Conservation (phyloP, 2,329 filamentous ascomycete genomes). For the Aphanoascus verrucosus region DNA sequence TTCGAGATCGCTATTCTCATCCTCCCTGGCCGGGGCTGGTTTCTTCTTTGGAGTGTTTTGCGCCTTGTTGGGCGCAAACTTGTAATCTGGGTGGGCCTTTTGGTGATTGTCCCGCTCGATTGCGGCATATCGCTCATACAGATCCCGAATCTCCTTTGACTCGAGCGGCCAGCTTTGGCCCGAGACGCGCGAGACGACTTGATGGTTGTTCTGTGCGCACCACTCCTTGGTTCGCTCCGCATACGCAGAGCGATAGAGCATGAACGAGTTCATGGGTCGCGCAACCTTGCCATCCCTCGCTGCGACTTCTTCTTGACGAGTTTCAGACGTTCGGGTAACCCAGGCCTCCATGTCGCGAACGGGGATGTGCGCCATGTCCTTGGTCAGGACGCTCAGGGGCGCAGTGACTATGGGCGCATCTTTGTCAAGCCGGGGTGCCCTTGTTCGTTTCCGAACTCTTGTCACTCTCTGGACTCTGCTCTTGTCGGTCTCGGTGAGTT, state of each 20-base stretch:
- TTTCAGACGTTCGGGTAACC: slow-evolving; percentile 60
- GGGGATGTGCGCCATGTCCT: slow-evolving; percentile 37
- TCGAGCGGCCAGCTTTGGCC: slow-evolving; percentile 81
- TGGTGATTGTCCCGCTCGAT: slow-evolving; percentile 77
- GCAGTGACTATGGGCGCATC: slow-evolving; percentile 11
- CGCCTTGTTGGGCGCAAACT: slow-evolving; percentile 76
- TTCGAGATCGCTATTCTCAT: slow-evolving; percentile 36
- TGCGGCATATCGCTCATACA: slow-evolving; percentile 68
- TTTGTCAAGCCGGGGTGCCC: slow-evolving; percentile 14
- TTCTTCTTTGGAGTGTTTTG: slow-evolving; percentile 41
- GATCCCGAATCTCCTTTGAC: slow-evolving; percentile 56
- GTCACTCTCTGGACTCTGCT: slow-evolving; percentile 16
- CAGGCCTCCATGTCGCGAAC: slow-evolving; percentile 70
- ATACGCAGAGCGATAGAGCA: slow-evolving; percentile 90
- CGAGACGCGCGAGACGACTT: slow-evolving; percentile 78
- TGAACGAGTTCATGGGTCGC: slow-evolving; percentile 94
- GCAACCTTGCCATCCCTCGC: slow-evolving; percentile 69
- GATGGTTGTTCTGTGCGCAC: slow-evolving; percentile 81
- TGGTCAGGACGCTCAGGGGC: slow-evolving; percentile 20
- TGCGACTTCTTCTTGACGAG: slow-evolving; percentile 56
- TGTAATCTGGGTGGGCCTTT: slow-evolving; percentile 78
- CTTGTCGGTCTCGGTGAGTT: slow-evolving; percentile 13
- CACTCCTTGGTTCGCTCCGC: slow-evolving; percentile 75
- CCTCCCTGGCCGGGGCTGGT: slow-evolving; percentile 28
- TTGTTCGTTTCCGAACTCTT: slow-evolving; percentile 17